phyloP scores from a whole-genome alignment of 495 filamentous ascomycete species.

The Neurospora tetrasperma region DNA sequence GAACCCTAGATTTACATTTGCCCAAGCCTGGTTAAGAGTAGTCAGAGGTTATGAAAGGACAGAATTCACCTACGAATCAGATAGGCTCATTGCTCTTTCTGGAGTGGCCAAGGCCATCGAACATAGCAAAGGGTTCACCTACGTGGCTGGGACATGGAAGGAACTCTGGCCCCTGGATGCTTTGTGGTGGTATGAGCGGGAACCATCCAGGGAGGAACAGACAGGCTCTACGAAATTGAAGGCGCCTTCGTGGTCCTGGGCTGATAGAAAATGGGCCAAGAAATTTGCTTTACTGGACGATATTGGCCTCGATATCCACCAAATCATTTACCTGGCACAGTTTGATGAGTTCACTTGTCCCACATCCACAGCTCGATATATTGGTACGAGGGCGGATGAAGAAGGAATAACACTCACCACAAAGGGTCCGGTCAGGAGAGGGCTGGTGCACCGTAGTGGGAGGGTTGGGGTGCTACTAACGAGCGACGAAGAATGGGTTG shows the following conservation, averaged over 20 bases:
- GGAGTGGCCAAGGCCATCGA: constrained; percentile 11
- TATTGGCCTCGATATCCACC: too few species aligned
- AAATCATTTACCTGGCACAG: not conserved
- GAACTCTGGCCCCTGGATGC: not conserved
- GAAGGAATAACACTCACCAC: not conserved
- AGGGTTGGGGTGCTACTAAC: too few species aligned
- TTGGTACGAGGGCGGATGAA: not conserved
- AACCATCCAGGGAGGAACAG: not conserved
- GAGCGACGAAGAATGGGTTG: too few species aligned
- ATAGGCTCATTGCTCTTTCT: constrained; percentile 14
- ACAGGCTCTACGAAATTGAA: not conserved
- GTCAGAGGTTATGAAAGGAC: not conserved
- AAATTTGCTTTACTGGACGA: not conserved
- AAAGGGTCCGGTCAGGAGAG: not conserved
- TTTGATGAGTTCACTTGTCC: not conserved
- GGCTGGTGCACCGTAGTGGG: too few species aligned
- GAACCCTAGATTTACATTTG: not conserved
- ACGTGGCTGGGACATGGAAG: constrained; percentile 13
- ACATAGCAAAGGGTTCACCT: constrained; percentile 3
- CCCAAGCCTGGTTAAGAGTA: not conserved
- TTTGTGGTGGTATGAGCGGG: not conserved
- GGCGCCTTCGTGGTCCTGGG: not conserved
- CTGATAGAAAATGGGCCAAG: not conserved
- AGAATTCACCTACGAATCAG: constrained; percentile 10
- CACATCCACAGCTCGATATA: not conserved